Percentiles rank a stretch among this genome's conserved stretches.
Evolutionary conservation across 192 early-diverging fungal species (phyloP).

Genomic region (Podila clonocystis): DNA sequence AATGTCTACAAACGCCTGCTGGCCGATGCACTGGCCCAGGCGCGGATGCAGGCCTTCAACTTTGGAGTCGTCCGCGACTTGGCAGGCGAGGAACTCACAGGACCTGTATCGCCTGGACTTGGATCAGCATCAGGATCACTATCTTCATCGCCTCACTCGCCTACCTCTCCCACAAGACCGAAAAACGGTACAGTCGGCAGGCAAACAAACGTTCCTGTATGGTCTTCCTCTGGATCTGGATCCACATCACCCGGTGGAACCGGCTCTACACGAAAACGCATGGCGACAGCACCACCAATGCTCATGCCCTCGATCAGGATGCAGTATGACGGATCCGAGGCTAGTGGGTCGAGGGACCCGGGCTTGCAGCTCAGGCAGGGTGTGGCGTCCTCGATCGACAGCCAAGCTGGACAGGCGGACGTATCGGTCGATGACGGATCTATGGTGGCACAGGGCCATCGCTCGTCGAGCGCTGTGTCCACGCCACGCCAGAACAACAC

Average conservation of each 20-base stretch:
- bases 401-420: background rate
- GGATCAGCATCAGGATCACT: too few species aligned
- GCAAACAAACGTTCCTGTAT: too few species aligned
- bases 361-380: background rate
- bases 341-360: background rate
- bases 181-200: too few species aligned
- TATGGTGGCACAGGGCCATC: background rate
- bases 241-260: too few species aligned
- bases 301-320: too few species aligned
- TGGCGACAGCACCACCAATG: too few species aligned
- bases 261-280: too few species aligned
- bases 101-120: too few species aligned
- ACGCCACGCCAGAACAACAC: slow-evolving; percentile 12
- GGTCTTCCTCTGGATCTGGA: too few species aligned
- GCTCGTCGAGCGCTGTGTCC: slow-evolving; percentile 5
- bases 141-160: too few species aligned
- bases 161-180: too few species aligned
- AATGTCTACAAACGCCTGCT: slow-evolving; percentile 25
- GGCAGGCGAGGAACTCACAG: too few species aligned
- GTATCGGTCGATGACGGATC: background rate
- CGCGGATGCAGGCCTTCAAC: slow-evolving; percentile 34
- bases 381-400: background rate
- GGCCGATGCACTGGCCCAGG: slow-evolving; percentile 33
- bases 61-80: slow-evolving; percentile 13
- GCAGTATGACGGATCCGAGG: background rate